These are phyloP conservation scores for Evernia prunastri DNA, from an alignment of 495 filamentous ascomycete species.

Conservation along the genomic window DNA sequence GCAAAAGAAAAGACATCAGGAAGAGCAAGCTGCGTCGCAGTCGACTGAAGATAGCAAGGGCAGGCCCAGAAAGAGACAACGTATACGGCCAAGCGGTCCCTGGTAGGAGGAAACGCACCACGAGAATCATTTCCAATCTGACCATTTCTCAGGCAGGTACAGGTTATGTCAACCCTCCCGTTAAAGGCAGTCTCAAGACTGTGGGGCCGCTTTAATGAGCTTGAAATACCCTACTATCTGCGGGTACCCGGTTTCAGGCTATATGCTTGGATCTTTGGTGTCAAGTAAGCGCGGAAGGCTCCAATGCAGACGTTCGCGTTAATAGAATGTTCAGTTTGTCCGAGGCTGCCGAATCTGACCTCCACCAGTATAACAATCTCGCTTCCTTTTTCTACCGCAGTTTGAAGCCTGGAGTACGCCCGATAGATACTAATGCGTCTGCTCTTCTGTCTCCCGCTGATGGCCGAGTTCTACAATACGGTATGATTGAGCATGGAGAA, in stretches of 20 bases:
- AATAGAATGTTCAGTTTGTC: constrained; percentile 48
- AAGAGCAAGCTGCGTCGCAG: constrained; percentile 44
- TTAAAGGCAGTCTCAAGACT: constrained; percentile 87
- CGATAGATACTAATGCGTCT: constrained; percentile 71
- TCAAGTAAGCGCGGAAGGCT: constrained; percentile 52
- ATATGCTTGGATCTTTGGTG: constrained; percentile 88
- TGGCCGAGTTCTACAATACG: constrained; percentile 85
- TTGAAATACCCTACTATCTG: constrained; percentile 82
- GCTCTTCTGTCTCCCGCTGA: constrained; percentile 83
- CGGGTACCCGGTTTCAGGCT: constrained; percentile 92
- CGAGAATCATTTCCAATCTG: constrained; percentile 13
- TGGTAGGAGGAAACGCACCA: constrained; percentile 50
- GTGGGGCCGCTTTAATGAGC: constrained; percentile 94
- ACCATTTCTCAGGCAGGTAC: constrained; percentile 62
- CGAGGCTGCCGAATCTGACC: constrained; percentile 79
- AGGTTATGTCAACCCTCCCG: constrained; percentile 92
- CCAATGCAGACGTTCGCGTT: constrained; percentile 1
- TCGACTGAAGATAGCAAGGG: constrained; percentile 27
- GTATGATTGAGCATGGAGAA: constrained; percentile 81
- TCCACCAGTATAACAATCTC: constrained; percentile 85
- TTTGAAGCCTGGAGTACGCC: constrained; percentile 83
- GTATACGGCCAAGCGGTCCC: constrained; percentile 77
- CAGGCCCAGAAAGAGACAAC: constrained; percentile 56
- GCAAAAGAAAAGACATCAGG: constrained; percentile 43
- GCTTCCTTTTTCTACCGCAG: constrained; percentile 96